These are phyloP conservation scores for Trichoderma aggressivum DNA, from an alignment of 2,329 filamentous ascomycete species.

Conservation along the genomic window DNA sequence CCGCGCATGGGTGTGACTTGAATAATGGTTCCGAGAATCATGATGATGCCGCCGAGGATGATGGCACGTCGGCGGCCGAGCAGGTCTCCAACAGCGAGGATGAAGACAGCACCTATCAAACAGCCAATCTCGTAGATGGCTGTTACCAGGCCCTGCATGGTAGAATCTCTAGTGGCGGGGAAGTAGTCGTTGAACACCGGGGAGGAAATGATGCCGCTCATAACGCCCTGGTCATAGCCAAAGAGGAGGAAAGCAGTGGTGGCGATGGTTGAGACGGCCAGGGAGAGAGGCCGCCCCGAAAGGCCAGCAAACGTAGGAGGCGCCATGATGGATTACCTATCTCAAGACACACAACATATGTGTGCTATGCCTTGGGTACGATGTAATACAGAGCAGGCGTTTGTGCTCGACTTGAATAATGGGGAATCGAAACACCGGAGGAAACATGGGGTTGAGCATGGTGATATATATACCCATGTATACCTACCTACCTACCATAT, in stretches of 20 bases:
- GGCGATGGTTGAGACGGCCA: constrained; percentile 59
- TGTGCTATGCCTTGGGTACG: no score
- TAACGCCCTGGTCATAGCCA: constrained; percentile 55
- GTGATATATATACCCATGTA: background rate
- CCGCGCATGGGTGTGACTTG: constrained; percentile 47
- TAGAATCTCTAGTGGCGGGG: constrained; percentile 41
- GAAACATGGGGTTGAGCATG: background rate
- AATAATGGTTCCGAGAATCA: constrained; percentile 59
- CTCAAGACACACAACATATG: background rate
- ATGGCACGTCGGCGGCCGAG: constrained; percentile 53
- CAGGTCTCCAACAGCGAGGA: constrained; percentile 51
- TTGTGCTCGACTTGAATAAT: background rate
- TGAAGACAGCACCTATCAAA: constrained; percentile 48
- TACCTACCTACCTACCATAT: no score
- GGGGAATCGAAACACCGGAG: background rate
- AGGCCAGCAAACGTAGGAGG: constrained; percentile 57
- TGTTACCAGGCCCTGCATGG: constrained; percentile 46
- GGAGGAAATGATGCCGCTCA: constrained; percentile 53
- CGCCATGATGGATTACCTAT: constrained; percentile 38
- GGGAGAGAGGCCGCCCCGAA: constrained; percentile 53
- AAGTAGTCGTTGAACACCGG: constrained; percentile 49
- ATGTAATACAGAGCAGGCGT: background rate
- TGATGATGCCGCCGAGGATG: constrained; percentile 52
- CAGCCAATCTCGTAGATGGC: constrained; percentile 53
- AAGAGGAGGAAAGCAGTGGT: constrained; percentile 62